Evolutionary conservation across 768 basidiomycete species (phyloP).

Genomic region (Tricholoma saponaceum): DNA sequence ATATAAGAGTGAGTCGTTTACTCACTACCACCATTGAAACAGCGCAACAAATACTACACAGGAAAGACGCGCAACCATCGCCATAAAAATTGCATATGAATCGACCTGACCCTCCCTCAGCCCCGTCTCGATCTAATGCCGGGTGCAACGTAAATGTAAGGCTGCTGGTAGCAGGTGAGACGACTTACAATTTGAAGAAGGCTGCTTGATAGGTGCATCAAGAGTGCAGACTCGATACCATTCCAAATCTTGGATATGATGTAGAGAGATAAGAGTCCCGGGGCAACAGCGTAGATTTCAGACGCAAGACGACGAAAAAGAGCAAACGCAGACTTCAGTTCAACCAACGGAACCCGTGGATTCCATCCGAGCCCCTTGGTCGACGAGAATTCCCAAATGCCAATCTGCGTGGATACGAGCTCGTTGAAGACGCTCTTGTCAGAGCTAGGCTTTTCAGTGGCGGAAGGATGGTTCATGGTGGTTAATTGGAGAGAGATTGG

Average conservation of each 20-base stretch:
- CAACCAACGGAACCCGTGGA: constrained; percentile 3
- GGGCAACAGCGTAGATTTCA: constrained; percentile 21
- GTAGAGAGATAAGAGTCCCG: constrained; percentile 16
- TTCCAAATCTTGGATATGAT: constrained; percentile 20
- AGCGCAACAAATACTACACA: constrained; percentile 14
- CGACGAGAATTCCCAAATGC: constrained; percentile 16
- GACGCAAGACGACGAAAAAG: constrained; percentile 16
- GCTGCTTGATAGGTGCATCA: constrained; percentile 21
- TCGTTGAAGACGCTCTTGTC: too few species aligned
- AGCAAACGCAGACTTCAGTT: constrained; percentile 9
- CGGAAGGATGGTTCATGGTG: too few species aligned
- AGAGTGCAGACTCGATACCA: constrained; percentile 19
- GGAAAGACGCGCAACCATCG: constrained; percentile 13
- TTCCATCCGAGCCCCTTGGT: constrained; percentile 5
- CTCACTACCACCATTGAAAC: constrained; percentile 21
- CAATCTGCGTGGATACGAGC: constrained; percentile 16
- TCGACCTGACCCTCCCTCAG: constrained; percentile 15
- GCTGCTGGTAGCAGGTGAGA: not conserved
- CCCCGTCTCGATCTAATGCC: constrained; percentile 17
- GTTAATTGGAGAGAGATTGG: too few species aligned
- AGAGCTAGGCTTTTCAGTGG: too few species aligned
- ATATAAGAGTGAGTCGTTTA: too few species aligned
- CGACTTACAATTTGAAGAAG: constrained; percentile 18
- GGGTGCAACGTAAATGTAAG: not conserved
- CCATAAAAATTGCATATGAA: constrained; percentile 12